These are phyloP conservation scores for Camptophora hylomeconis DNA, from an alignment of 2,329 filamentous ascomycete species.

Conservation along the genomic window DNA sequence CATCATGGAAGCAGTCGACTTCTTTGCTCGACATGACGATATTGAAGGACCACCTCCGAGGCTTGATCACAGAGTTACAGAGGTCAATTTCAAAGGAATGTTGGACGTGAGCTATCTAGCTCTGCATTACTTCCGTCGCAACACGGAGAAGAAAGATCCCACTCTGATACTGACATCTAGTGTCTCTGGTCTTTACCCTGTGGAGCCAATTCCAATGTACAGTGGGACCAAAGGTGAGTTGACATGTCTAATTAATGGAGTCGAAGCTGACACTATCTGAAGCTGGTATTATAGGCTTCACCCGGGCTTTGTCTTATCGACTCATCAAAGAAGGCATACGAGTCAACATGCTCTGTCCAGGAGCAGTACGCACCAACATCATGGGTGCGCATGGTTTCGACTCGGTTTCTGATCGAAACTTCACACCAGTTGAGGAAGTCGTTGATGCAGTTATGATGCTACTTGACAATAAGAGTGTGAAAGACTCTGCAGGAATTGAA, in stretches of 20 bases:
- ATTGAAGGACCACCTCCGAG: slow-evolving; percentile 17
- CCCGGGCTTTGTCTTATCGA: not conserved
- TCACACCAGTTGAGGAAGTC: not conserved
- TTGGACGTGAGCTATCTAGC: slow-evolving; percentile 29
- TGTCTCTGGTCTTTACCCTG: not conserved
- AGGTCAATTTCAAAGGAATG: slow-evolving; percentile 30
- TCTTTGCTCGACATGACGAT: slow-evolving; percentile 23
- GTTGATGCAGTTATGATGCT: slow-evolving; percentile 1
- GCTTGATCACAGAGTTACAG: slow-evolving; percentile 25
- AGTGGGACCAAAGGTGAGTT: slow-evolving; percentile 1
- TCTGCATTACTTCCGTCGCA: slow-evolving; percentile 26
- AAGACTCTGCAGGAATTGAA: not conserved
- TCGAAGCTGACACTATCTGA: not conserved
- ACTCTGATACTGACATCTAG: slow-evolving; percentile 1
- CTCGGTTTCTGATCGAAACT: not conserved
- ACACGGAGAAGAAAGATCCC: not conserved
- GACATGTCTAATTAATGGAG: not conserved
- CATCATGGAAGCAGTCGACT: slow-evolving; percentile 29
- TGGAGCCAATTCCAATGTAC: not conserved
- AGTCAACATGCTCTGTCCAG: slow-evolving; percentile 1
- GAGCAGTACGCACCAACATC: not conserved
- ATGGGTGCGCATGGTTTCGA: not conserved
- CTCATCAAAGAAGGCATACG: not conserved
- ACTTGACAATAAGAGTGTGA: not conserved
- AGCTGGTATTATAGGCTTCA: slow-evolving; percentile 1